Evolutionary conservation across 2,329 filamentous ascomycete species (phyloP), one percentile per base, ranked within the genome.

Genomic region (Chaetomium globosum): DNA sequence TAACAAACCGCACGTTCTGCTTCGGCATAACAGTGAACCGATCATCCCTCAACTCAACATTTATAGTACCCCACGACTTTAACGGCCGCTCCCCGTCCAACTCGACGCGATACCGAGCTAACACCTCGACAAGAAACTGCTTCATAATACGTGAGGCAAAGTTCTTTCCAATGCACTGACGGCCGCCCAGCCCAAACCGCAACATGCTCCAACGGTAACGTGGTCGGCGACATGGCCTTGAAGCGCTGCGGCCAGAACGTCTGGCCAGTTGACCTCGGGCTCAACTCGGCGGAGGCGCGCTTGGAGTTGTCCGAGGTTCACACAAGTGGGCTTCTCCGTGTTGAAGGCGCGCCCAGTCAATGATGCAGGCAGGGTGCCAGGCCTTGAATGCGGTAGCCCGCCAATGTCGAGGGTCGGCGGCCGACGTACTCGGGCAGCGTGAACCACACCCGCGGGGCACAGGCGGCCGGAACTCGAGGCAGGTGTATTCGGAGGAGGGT

Each of bases 371-470:
- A 4, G 3, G 3, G 46, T 49, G 6, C 46, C 46, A 2, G 46
- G 5, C 19, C 19, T 21, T 21, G 46, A 49, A 49, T 9, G n/a
- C 46, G 46, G 46, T 23, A 49, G 19, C 46, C 46, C 46, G n/a
- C 46, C 46, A 9, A 49, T 49, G 46, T 49, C 46, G 46, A 49
- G n/a, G n/a, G 46, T 49, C 46, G 4, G 21, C 46, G 6, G 6
- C 3, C n/a, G 16, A 21, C 46, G 21, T 49, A 49, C 46, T 49
- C 46, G n/a, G 46, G 46, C n/a, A 49, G 46, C n/a, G 46, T 49
- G 46, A 49, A 49, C 46, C 46, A 49, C 9, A 49, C 46, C 46
- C n/a, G 46, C n/a, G n/a, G 46, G 46, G 9, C 46, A 49, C n/a
- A 49, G 46, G 2, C 46, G 46, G n/a, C 46, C 46, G 19, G 46